Percentiles rank a stretch among this genome's conserved stretches.
Evolutionary conservation across 768 basidiomycete genomes (phyloP).

Genomic region (Pleurotus sapidus): DNA sequence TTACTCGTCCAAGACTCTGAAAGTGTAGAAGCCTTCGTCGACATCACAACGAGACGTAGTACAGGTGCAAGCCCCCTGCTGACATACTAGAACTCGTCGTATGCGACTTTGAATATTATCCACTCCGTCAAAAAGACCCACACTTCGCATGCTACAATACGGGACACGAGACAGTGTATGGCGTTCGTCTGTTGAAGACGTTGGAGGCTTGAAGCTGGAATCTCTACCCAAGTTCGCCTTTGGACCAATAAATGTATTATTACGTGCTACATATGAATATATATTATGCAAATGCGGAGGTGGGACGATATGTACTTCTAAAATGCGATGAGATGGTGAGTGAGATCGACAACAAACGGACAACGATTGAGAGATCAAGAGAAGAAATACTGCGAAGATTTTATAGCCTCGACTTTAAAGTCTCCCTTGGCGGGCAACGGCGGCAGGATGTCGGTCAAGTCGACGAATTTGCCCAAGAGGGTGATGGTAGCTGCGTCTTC

Average conservation of each 20-base stretch:
- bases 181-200: too few relatives aligned
- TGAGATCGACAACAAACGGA: background rate
- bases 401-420: conserved; percentile 83
- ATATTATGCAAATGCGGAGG: conserved; percentile 7
- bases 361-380: conserved; percentile 47
- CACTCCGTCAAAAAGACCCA: too few relatives aligned
- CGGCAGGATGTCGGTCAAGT: conserved; percentile 73
- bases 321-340: background rate
- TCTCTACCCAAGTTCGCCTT: background rate
- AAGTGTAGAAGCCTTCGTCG: too few relatives aligned
- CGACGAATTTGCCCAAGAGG: conserved; percentile 63
- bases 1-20: too few relatives aligned
- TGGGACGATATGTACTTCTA: background rate
- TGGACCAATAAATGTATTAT: background rate
- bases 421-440: conserved; percentile 80
- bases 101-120: too few relatives aligned
- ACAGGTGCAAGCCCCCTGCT: too few relatives aligned
- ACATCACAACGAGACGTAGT: too few relatives aligned
- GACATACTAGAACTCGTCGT: too few relatives aligned
- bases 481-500: conserved; percentile 19
- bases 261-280: background rate
- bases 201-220: too few relatives aligned
- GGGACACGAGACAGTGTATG: too few relatives aligned
- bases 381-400: conserved; percentile 89
- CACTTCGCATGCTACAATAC: too few relatives aligned